Evolutionary conservation across 768 basidiomycete genomes (phyloP).

Genomic region (Podaxis mareebaensis): DNA sequence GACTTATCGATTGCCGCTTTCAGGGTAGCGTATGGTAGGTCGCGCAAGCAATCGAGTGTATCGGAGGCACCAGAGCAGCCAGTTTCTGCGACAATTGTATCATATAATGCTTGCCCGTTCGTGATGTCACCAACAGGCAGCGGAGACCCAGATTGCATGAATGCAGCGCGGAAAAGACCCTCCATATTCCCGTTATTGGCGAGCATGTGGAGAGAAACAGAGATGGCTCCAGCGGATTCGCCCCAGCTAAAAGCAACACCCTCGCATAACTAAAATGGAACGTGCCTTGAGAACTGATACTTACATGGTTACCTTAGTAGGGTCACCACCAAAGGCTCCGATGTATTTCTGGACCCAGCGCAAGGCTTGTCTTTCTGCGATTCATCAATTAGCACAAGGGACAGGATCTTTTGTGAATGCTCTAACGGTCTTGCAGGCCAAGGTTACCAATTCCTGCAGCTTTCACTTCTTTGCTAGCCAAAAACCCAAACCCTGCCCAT

Average conservation of each 20-base stretch:
- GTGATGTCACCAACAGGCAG: slow-evolving; percentile 46
- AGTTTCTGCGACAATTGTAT: slow-evolving; percentile 40
- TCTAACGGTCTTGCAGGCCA: slow-evolving; percentile 59
- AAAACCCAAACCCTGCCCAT: slow-evolving; percentile 34
- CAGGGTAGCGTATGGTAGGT: slow-evolving; percentile 35
- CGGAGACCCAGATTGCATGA: slow-evolving; percentile 53
- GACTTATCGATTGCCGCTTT: slow-evolving; percentile 44
- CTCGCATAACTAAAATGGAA: not conserved
- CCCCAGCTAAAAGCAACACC: slow-evolving; percentile 41
- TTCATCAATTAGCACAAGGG: not conserved
- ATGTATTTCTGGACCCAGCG: slow-evolving; percentile 67
- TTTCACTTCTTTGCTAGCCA: slow-evolving; percentile 45
- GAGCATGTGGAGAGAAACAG: slow-evolving; percentile 50
- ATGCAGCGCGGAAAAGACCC: slow-evolving; percentile 49
- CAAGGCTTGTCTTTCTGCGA: slow-evolving; percentile 51
- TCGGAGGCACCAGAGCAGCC: slow-evolving; percentile 41
- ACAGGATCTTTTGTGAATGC: not conserved
- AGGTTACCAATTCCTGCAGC: slow-evolving; percentile 51
- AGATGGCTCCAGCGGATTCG: slow-evolving; percentile 58
- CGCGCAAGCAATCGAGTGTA: slow-evolving; percentile 46
- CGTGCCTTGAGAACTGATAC: slow-evolving; percentile 6
- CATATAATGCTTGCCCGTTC: slow-evolving; percentile 37
- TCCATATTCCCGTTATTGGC: slow-evolving; percentile 44
- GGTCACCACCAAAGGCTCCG: slow-evolving; percentile 59
- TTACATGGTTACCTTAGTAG: slow-evolving; percentile 51